Conservation (phyloP, 1,139 yeast genomes). For the Suhomyces anneliseae region DNA sequence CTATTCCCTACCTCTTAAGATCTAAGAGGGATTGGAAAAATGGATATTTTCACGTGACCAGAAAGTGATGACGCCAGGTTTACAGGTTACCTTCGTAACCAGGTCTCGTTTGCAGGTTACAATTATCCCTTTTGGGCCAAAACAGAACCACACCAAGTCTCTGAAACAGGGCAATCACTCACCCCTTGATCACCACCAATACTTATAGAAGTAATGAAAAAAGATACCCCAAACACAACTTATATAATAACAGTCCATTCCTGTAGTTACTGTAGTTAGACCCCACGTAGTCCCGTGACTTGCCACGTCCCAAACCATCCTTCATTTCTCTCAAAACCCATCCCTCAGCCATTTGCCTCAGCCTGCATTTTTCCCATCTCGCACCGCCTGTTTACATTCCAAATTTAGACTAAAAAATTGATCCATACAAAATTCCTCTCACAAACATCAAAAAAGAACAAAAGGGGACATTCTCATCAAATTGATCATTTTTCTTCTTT, state of each 20-base stretch:
- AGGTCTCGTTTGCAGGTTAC: background rate
- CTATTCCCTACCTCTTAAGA: no score
- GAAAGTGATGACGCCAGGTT: no score
- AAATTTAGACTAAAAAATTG: constrained; percentile 9
- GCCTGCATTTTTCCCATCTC: background rate
- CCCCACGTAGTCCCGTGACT: background rate
- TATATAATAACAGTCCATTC: no score
- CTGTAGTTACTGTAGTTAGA: no score
- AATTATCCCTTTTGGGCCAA: background rate
- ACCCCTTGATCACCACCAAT: background rate
- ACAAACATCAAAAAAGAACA: constrained; percentile 1
- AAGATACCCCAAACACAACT: no score
- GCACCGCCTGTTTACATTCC: constrained; percentile 11
- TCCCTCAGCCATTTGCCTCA: background rate
- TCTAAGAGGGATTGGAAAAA: no score
- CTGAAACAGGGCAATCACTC: no score
- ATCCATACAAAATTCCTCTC: background rate
- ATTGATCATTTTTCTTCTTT: background rate
- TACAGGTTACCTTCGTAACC: background rate
- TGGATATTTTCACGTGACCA: no score
- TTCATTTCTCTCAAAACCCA: background rate
- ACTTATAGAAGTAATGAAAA: no score
- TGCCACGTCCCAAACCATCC: background rate
- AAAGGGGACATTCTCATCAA: background rate
- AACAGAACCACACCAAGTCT: background rate